Percentiles rank a stretch among this genome's conserved stretches.
phyloP scores from a whole-genome alignment of 345 rosid genomes.

The Noccaea caerulescens region DNA sequence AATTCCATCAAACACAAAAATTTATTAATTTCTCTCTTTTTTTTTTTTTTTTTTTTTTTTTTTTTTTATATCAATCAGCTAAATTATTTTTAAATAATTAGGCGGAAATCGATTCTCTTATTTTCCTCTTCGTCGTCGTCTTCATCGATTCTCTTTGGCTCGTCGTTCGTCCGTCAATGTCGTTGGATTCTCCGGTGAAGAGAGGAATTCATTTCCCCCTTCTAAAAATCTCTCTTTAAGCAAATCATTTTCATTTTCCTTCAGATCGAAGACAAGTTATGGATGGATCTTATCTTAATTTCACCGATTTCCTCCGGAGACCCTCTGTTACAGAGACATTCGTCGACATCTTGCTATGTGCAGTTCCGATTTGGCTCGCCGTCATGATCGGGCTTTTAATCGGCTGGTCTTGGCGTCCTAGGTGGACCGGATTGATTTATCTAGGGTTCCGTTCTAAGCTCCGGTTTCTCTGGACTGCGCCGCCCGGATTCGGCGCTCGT shows the following conservation, averaged over 20 bases:
- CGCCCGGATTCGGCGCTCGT: constrained; percentile 95
- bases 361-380: constrained; percentile 97
- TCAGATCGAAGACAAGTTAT: constrained; percentile 41
- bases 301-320: constrained; percentile 61
- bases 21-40: neutral
- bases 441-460: constrained; percentile 79
- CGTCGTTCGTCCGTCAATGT: constrained; percentile 20
- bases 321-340: constrained; percentile 81
- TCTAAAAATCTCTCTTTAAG: neutral
- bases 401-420: constrained; percentile 98
- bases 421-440: constrained; percentile 87
- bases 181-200: constrained; percentile 26
- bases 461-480: constrained; percentile 86
- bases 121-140: constrained; percentile 20
- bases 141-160: constrained; percentile 21
- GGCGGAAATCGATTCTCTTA: neutral
- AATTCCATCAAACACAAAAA: neutral
- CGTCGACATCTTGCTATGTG: constrained; percentile 86
- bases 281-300: constrained; percentile 66
- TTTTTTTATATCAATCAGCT: neutral
- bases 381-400: constrained; percentile 93
- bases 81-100: constrained; percentile 22
- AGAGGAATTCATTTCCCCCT: constrained; percentile 10
- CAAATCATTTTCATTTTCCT: neutral
- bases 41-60: neutral